Evolutionary conservation across 495 filamentous ascomycete genomes (phyloP), one percentile per base, ranked within the genome.

Genomic region (Ramalina intermedia): DNA sequence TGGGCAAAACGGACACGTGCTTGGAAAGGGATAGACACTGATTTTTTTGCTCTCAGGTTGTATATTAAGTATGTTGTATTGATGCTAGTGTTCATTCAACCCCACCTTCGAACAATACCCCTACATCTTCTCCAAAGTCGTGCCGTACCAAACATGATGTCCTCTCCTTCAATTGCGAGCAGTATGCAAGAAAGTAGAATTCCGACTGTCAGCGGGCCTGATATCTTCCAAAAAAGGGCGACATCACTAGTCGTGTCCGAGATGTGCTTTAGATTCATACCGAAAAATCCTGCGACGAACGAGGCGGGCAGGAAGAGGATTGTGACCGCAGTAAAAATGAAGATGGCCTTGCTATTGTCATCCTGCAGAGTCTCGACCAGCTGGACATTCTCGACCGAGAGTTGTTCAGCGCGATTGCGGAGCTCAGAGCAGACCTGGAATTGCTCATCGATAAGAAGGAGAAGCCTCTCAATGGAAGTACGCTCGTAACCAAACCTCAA

Each of bases 251-350:
- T 16, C 0, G 20, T 41, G 41, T 18, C 14, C 6, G 26, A 23
- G 8, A 58, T 50, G 35, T 52, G 58, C 9, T 35, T 40, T 9
- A 61, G 47, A 23, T 63, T 64, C 56, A 61, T 55, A 11, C 58
- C 61, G 29, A 67, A 66, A 4, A 63, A 50, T 8, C 46, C 51
- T 1, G 58, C 56, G 11, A 67, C 43, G 37, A 65, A 67, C 0
- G 52, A 41, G 43, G 65, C 37, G 4, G 64, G 64, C 6, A 65
- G 40, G 39, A 68, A 68, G 6, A 67, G 45, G 27, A 67, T 57
- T 1, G 65, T 67, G 17, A 64, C 53, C 2, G 64, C 49, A 2
- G 65, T 66, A 42, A 68, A 63, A 9, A 61, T 40, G 1, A 67
- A 37, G 18, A 66, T 52, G 2, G 56, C 52, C 18, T 53, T 55